phyloP scores from a whole-genome alignment of 2,329 filamentous ascomycete species.

The Ophiostoma sp. region DNA sequence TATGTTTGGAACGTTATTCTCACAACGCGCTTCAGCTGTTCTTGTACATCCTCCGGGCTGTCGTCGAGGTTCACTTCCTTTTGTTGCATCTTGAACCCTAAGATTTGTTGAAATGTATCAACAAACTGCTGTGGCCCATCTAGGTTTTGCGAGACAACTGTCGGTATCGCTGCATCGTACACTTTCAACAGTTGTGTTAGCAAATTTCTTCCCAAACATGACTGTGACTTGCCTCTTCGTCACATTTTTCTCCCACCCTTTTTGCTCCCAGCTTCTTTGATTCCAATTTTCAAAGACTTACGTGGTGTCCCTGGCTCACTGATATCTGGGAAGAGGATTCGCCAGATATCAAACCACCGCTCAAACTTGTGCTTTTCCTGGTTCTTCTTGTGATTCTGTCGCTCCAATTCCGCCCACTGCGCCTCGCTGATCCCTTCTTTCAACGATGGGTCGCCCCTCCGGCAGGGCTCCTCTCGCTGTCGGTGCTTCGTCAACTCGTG shows the following conservation, averaged over 20 bases:
- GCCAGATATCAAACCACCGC: conserved; percentile 37
- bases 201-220: not conserved
- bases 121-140: not conserved
- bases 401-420: conserved; percentile 34
- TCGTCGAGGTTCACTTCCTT: not conserved
- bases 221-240: not conserved
- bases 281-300: conserved; percentile 26
- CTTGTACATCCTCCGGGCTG: not conserved
- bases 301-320: conserved; percentile 32
- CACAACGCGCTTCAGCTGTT: not conserved
- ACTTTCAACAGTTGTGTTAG: not conserved
- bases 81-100: not conserved
- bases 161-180: not conserved
- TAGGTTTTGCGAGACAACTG: not conserved
- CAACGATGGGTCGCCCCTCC: conserved; percentile 30
- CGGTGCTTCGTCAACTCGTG: conserved; percentile 31
- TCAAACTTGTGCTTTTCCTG: conserved; percentile 35
- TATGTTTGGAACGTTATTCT: not conserved
- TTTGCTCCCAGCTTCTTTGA: not conserved
- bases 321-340: conserved; percentile 32
- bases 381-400: conserved; percentile 35
- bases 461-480: conserved; percentile 30
- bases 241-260: not conserved
- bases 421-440: conserved; percentile 34
- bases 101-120: not conserved